Conservation (phyloP, 257 asterid species). For the Perilla frutescens region DNA sequence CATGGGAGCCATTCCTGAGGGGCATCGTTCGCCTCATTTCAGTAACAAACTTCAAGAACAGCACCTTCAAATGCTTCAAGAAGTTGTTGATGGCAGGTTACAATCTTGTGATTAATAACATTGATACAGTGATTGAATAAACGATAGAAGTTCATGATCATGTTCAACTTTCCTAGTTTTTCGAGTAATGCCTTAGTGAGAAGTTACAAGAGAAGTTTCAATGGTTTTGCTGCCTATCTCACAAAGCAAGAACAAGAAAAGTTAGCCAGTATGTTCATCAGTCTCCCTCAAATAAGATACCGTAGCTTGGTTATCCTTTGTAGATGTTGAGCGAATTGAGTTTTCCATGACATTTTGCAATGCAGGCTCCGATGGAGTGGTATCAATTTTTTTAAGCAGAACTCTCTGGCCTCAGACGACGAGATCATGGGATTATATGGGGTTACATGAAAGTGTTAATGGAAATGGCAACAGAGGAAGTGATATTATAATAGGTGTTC, state of each 20-base stretch:
- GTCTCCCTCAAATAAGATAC: not conserved
- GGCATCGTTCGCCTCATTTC: slow-evolving; percentile 11
- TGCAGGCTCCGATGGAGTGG: slow-evolving; percentile 43
- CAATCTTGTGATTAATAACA: not conserved
- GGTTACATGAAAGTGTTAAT: slow-evolving; percentile 28
- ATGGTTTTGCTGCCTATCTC: slow-evolving; percentile 56
- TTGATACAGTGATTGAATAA: not conserved
- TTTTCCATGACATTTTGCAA: not conserved
- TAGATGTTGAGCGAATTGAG: no score
- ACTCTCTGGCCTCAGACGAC: slow-evolving; percentile 45
- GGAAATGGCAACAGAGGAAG: slow-evolving; percentile 33
- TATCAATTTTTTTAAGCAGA: slow-evolving; percentile 47
- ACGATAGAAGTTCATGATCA: not conserved
- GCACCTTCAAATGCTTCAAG: slow-evolving; percentile 38
- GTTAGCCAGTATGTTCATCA: slow-evolving; percentile 37
- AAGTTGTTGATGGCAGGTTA: slow-evolving; percentile 34
- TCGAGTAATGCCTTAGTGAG: slow-evolving; percentile 34
- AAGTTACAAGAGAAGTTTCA: slow-evolving; percentile 58
- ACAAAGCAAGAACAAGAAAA: slow-evolving; percentile 46
- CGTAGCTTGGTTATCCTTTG: not conserved
- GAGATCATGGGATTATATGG: slow-evolving; percentile 55
- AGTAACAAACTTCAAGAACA: slow-evolving; percentile 35
- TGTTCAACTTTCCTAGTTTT: slow-evolving; percentile 25
- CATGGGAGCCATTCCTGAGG: slow-evolving; percentile 37
- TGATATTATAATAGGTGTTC: slow-evolving; percentile 43